Conservation (phyloP, 1,284 basidiomycete species). For the Rhodotorula glutinis region DNA sequence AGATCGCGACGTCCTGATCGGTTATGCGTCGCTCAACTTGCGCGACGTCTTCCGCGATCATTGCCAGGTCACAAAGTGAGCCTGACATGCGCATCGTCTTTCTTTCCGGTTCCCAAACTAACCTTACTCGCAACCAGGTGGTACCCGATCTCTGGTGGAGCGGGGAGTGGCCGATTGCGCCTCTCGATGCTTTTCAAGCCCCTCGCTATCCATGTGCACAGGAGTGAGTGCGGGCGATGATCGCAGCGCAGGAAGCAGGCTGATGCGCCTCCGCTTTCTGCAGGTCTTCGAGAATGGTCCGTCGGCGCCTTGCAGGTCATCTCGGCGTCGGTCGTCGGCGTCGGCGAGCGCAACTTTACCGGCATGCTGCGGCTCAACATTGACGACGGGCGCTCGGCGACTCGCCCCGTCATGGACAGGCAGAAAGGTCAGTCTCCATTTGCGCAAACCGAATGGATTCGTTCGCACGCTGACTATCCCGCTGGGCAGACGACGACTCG, state of each 20-base stretch:
- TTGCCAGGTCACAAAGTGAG: slow-evolving; percentile 29
- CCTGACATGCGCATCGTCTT: too few species aligned
- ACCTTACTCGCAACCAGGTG: slow-evolving; percentile 1
- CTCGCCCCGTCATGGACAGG: not conserved
- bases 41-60: slow-evolving; percentile 19
- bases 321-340: slow-evolving; percentile 3
- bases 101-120: too few species aligned
- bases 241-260: not conserved
- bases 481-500: too few species aligned
- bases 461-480: not conserved
- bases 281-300: slow-evolving; percentile 25
- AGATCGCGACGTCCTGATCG: slow-evolving; percentile 31
- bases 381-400: not conserved
- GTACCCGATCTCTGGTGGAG: slow-evolving; percentile 7
- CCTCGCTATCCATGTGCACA: slow-evolving; percentile 12
- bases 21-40: slow-evolving; percentile 28
- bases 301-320: slow-evolving; percentile 22
- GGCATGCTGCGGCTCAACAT: not conserved
- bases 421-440: not conserved
- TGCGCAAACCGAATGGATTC: too few species aligned
- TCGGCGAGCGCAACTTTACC: not conserved
- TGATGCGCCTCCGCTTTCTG: not conserved
- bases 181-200: slow-evolving; percentile 38
- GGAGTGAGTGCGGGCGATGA: not conserved
- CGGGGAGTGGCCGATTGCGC: slow-evolving; percentile 31